Base-by-base conservation (phyloP, 345 rosid species). In the Rhizophora mangle region DNA sequence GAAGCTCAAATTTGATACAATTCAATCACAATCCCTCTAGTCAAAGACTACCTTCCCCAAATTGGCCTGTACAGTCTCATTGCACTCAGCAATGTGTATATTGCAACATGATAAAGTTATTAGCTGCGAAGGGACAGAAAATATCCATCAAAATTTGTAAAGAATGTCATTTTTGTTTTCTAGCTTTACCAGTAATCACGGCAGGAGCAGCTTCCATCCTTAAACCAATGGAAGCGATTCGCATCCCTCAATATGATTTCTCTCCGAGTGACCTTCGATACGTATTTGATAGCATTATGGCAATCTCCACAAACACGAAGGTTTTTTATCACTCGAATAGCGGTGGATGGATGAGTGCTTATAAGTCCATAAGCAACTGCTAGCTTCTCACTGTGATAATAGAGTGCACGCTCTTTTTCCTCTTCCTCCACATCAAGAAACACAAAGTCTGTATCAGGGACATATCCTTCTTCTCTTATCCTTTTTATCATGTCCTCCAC, bases 231-330 rank as follows among this genome's bases (percentile, higher is more conserved):
- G 73, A 86, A 84, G 36, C 84, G 83, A 37, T 84, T 82, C 3
- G 84, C 85, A 76, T 84, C 88, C 78, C 88, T 81, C 73, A 81
- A 55, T 47, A 86, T 34, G 62, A 84, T 81, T 74, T 82, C 87
- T 60, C 89, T 77, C 8, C 19, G 55, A 62, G 69, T 74, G 11
- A 86, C 82, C 69, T 83, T 86, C 29, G 89, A 65, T 64, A 83
- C 76, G 18, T 75, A 77, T 20, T 69, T 60, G 61, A 49, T 60
- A 8, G 61, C 64, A 64, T 22, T 39, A 21, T 65, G 65, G 60
- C 76, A 65, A 27, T 59, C 70, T 18, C 62, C 59, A 30, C 68
- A 65, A 47, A 51, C 46, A 2, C 59, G 59, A 32, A 59, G 72
- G 39, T 69, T 47, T 60, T 69, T 69, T 10, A 60, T 31, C 30